phyloP scores from a whole-genome alignment of 805 yeast species.

The Candida awuae region DNA sequence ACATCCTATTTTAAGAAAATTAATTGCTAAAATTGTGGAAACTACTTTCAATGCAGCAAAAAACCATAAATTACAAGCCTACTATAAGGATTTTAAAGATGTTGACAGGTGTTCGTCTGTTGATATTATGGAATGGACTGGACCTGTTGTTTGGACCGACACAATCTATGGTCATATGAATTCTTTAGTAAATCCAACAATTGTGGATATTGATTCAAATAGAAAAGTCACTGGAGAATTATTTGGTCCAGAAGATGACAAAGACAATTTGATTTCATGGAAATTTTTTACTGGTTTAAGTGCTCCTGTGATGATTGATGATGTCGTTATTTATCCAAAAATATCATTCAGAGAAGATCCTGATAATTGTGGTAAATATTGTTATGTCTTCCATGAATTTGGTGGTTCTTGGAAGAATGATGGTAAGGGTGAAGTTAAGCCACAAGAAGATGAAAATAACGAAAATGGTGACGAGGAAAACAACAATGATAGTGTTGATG shows the following conservation, averaged over 20 bases:
- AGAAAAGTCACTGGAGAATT: constrained; percentile 25
- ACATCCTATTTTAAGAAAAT: constrained; percentile 50
- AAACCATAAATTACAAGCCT: constrained; percentile 28
- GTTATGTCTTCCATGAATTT: constrained; percentile 29
- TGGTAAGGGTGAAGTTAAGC: constrained; percentile 31
- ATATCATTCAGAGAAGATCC: constrained; percentile 29
- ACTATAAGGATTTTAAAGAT: constrained; percentile 30
- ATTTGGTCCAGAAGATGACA: constrained; percentile 26
- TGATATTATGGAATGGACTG: constrained; percentile 68
- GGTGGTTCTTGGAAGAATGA: constrained; percentile 32
- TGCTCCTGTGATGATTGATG: constrained; percentile 30
- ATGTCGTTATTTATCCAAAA: constrained; percentile 29
- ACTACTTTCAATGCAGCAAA: constrained; percentile 36
- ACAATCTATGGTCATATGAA: constrained; percentile 60
- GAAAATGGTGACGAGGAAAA: constrained; percentile 14
- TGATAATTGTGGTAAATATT: constrained; percentile 30
- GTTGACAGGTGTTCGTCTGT: constrained; percentile 31
- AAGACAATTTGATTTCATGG: constrained; percentile 26
- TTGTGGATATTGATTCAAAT: constrained; percentile 27
- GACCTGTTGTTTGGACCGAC: constrained; percentile 75
- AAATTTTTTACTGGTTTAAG: constrained; percentile 28
- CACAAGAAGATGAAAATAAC: constrained; percentile 23
- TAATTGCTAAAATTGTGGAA: constrained; percentile 46
- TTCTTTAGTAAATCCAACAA: constrained; percentile 27
- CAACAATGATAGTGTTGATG: constrained; percentile 12